Base-by-base conservation (phyloP, 148 eudicot species). In the Tetragonia tetragonoides region DNA sequence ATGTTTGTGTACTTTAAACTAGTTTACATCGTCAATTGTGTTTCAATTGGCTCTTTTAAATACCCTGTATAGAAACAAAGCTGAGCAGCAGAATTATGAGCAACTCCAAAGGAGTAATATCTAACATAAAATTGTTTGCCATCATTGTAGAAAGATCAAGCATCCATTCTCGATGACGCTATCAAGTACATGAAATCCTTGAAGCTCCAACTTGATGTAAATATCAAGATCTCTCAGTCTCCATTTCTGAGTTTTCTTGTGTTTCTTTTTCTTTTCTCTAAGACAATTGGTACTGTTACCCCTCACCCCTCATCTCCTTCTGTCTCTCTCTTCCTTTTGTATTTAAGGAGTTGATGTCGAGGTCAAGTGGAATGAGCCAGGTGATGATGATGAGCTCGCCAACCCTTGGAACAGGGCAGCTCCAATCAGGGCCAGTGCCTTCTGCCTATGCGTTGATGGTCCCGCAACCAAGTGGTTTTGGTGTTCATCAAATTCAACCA, bases 131-230 rank as follows among this genome's bases (percentile, higher is more conserved):
- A 74, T 62, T 62, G 51, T 5, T 5, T 44, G 6, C 0, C 47
- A 49, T 46, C 64, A 18, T n/a, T 75, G 17, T 74, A 81, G 84
- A 68, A 34, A 77, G 79, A 77, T 28, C 71, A 61, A 77, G 84
- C 77, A 51, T 77, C 80, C 3, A 63, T 77, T 57, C 68, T 81
- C 7, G 73, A 77, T 18, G 84, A 77, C 38, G 70, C 80, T 72
- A 59, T 81, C n/a, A 61, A 67, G 40, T 81, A 81, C 66, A 56
- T 81, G 17, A 68, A 72, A 56, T n/a, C 61, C 42, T 59, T 77
- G 61, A 72, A 77, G 76, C 65, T 72, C 34, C 84, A 77, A 65
- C 62, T 70, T 46, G 72, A 77, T 23, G 80, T 77, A 69, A 77
- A 21, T 49, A 9, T 10, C 53, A 6, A 7, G 3, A 49, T 21